Evolutionary conservation across 1,139 yeast genomes (phyloP).

Genomic region (Meyerozyma sp.): DNA sequence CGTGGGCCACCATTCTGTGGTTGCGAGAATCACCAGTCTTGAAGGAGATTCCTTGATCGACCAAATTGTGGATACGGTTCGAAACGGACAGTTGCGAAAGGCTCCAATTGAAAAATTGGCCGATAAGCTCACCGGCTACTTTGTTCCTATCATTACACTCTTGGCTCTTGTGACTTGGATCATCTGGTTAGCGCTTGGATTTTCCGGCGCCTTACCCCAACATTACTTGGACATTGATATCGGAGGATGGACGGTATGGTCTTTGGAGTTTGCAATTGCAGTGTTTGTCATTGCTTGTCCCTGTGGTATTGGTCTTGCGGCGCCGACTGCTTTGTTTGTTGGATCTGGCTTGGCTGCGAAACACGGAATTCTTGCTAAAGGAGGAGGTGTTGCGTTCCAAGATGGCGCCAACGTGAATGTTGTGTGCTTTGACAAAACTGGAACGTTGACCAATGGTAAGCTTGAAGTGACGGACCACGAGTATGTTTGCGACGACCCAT

Average conservation of each 20-base stretch:
- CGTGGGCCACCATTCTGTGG: slow-evolving; percentile 47
- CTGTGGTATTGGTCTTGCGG: slow-evolving; percentile 45
- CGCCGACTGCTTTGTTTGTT: slow-evolving; percentile 44
- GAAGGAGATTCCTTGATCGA: slow-evolving; percentile 66
- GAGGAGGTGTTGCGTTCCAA: slow-evolving; percentile 81
- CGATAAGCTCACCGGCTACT: slow-evolving; percentile 63
- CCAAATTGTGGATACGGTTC: slow-evolving; percentile 63
- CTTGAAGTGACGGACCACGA: slow-evolving; percentile 50
- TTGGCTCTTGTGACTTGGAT: slow-evolving; percentile 63
- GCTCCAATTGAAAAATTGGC: slow-evolving; percentile 76
- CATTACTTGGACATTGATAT: slow-evolving; percentile 55
- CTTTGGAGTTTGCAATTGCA: slow-evolving; percentile 69
- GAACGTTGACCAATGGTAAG: slow-evolving; percentile 68
- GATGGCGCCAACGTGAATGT: slow-evolving; percentile 62
- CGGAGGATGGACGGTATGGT: slow-evolving; percentile 79
- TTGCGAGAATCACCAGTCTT: slow-evolving; percentile 54
- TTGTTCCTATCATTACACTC: slow-evolving; percentile 63
- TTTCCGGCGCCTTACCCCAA: slow-evolving; percentile 48
- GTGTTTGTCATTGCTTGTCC: slow-evolving; percentile 62
- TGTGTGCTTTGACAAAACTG: slow-evolving; percentile 77
- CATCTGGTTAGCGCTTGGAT: slow-evolving; percentile 60
- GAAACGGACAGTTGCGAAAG: slow-evolving; percentile 68
- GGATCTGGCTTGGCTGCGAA: slow-evolving; percentile 45
- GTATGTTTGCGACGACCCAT: slow-evolving; percentile 11
- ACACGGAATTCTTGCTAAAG: slow-evolving; percentile 70